Evolutionary conservation across 2,329 filamentous ascomycete genomes (phyloP).

Genomic region (Aureobasidium zeae): DNA sequence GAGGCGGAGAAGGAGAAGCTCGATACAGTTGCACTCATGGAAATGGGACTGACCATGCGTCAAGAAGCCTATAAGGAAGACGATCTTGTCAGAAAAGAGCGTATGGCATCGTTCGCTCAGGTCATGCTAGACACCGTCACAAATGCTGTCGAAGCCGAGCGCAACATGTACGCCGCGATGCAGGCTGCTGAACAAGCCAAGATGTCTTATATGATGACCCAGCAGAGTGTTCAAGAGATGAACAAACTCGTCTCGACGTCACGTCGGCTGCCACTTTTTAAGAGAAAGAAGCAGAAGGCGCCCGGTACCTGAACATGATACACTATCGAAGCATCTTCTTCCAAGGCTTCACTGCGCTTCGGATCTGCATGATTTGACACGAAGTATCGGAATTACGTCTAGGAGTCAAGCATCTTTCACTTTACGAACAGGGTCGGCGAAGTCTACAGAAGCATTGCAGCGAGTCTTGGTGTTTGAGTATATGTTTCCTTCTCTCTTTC

Average conservation of each 20-base stretch:
- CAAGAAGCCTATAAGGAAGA: conserved; percentile 11
- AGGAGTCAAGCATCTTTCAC: too few species aligned
- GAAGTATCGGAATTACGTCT: too few species aligned
- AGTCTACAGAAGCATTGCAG: neutral
- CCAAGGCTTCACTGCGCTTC: too few species aligned
- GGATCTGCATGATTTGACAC: too few species aligned
- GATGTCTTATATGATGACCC: conserved; percentile 23
- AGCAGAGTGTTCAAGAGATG: conserved; percentile 21
- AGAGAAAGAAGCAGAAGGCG: conserved; percentile 1
- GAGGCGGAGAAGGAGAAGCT: neutral
- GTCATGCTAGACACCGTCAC: conserved; percentile 23
- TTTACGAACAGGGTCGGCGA: too few species aligned
- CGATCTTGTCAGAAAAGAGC: conserved; percentile 19
- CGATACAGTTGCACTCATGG: conserved; percentile 1
- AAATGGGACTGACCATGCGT: conserved; percentile 4
- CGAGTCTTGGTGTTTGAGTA: neutral
- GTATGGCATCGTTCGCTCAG: conserved; percentile 22
- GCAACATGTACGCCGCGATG: conserved; percentile 22
- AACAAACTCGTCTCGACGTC: conserved; percentile 12
- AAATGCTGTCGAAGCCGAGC: conserved; percentile 22
- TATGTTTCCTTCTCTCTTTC: too few species aligned
- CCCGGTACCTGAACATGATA: neutral
- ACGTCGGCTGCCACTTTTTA: conserved; percentile 2
- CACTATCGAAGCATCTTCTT: neutral
- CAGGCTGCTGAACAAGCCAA: conserved; percentile 22